phyloP scores from a whole-genome alignment of 2,329 filamentous ascomycete species.

The Talaromyces sp. region DNA sequence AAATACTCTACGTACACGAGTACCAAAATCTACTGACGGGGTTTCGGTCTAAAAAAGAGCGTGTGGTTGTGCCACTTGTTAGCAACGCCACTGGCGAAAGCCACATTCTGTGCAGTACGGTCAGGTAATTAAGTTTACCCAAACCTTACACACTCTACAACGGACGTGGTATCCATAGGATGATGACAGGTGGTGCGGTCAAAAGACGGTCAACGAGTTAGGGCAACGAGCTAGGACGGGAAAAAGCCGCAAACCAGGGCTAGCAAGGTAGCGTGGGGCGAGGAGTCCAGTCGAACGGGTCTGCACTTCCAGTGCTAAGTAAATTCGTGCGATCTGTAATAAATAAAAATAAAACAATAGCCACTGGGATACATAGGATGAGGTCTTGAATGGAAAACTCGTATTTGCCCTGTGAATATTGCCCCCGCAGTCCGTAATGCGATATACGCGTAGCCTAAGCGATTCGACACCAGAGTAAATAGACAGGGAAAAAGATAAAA shows the following conservation, averaged over 20 bases:
- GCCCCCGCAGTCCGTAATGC: background rate
- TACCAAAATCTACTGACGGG: background rate
- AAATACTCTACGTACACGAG: background rate
- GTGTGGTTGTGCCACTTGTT: background rate
- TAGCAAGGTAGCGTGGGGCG: background rate
- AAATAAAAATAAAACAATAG: background rate
- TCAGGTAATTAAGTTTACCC: background rate
- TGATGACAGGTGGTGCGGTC: background rate
- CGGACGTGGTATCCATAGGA: background rate
- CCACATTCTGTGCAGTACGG: conserved; percentile 3
- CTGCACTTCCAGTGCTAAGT: background rate
- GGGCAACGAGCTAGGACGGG: background rate
- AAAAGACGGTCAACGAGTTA: conserved; percentile 8
- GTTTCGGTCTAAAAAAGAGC: background rate
- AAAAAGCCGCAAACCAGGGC: background rate
- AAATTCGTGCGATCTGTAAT: background rate
- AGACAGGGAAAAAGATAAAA: background rate
- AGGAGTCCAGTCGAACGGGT: background rate
- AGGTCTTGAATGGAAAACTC: background rate
- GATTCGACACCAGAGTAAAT: background rate
- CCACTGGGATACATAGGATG: background rate
- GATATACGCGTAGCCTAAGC: background rate
- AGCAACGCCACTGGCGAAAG: background rate
- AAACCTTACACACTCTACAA: background rate
- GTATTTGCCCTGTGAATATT: background rate